Base-by-base conservation (phyloP, 768 basidiomycete genomes). In the Boletus pseudopeckii region DNA sequence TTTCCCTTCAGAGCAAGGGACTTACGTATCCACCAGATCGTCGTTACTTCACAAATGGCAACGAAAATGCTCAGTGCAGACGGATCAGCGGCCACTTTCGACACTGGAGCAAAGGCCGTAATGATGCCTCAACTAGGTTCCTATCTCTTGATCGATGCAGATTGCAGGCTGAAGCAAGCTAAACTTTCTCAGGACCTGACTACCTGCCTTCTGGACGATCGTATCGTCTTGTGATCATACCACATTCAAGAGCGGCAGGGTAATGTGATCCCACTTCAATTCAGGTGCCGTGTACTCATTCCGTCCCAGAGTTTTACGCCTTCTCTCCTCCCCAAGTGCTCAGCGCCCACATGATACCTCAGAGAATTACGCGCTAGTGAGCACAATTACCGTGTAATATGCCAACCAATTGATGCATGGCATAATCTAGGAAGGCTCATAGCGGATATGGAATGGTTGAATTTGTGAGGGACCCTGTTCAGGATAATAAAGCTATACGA, bases 61-160 rank as follows among this genome's bases (percentile, higher is more conserved):
- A 89, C 84, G 0, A 90, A 85, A 63, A 71, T 88, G 59, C 66
- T 88, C 33, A 79, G 80, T 53, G 71, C 77, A 2, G 84, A 89
- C 59, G 88, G 88, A 48, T 74, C 81, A 17, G 58, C 76, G n/a
- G 85, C 82, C 40, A 85, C 70, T 39, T 89, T 85, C 61, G 83
- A 88, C 56, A 80, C 82, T 40, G 80, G 86, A 30, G 76, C 78
- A 15, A 79, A 72, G 55, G 86, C 82, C 10, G 67, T 87, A 41
- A 79, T 91, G 78, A 72, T 82, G 37, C 88, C 88, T 41, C 80
- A 80, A 53, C 77, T 88, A 58, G 82, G 88, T 85, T 63, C 53
- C 52, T 63, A 42, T 58, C 49, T 34, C 38, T 61, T 43, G 38
- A 53, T 54, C 41, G 39, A 48, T 52, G 13, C 6, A 36, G 38